Conservation (phyloP, 306 rosid genomes). For the Lagenaria siceraria region DNA sequence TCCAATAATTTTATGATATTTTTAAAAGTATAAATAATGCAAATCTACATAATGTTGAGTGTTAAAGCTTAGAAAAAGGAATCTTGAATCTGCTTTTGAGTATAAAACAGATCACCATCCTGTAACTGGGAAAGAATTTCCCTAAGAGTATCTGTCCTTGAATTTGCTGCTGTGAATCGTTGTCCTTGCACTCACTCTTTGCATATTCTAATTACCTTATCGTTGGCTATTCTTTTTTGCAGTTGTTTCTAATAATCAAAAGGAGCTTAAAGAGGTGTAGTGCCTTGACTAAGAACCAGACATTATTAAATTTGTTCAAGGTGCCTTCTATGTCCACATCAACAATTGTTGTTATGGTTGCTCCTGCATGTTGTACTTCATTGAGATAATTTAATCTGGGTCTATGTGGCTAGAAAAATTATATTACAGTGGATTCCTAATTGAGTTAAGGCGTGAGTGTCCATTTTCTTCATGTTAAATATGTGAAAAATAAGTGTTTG, state of each 20-base stretch:
- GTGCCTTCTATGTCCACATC: slow-evolving; percentile 25
- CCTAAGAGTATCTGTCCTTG: background rate
- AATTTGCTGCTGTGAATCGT: background rate
- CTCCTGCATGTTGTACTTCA: background rate
- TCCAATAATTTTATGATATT: background rate
- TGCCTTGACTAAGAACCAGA: slow-evolving; percentile 96
- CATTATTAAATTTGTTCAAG: slow-evolving; percentile 79
- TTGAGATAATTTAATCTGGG: background rate
- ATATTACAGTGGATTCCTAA: background rate
- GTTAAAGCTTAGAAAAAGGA: no score
- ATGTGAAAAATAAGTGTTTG: background rate
- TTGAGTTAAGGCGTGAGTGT: background rate
- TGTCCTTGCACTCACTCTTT: background rate
- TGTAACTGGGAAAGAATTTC: background rate
- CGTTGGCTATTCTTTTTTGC: slow-evolving; percentile 20
- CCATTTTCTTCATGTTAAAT: background rate
- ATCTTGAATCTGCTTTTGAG: background rate
- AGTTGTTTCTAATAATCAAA: slow-evolving; percentile 98
- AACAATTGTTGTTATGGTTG: background rate
- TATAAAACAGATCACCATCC: background rate
- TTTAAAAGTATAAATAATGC: background rate
- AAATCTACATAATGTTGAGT: background rate
- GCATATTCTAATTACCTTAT: slow-evolving; percentile 3
- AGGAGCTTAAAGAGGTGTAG: slow-evolving; percentile 96
- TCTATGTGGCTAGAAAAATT: background rate